phyloP scores from a whole-genome alignment of 208 protist species.

The Borovskyia barvae region DNA sequence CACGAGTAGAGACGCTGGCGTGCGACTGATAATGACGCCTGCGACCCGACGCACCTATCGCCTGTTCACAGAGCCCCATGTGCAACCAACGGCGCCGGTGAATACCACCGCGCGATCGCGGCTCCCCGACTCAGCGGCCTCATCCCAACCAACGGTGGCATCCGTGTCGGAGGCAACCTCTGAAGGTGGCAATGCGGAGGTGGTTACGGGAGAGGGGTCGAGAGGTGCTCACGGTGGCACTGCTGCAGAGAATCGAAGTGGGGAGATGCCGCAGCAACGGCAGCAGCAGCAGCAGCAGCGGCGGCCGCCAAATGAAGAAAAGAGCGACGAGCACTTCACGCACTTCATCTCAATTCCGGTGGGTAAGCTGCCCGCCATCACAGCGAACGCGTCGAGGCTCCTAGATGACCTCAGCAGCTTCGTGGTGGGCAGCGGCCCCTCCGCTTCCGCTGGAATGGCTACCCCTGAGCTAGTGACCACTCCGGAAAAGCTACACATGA shows the following conservation, averaged over 20 bases:
- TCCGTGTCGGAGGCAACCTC: not conserved
- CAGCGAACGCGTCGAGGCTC: slow-evolving; percentile 24
- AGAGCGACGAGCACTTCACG: slow-evolving; percentile 41
- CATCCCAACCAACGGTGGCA: not conserved
- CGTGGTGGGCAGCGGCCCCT: not conserved
- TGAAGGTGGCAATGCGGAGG: slow-evolving; percentile 13
- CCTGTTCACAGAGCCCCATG: slow-evolving; percentile 29
- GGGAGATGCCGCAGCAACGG: not conserved
- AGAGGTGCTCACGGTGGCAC: no score
- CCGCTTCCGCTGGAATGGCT: not conserved
- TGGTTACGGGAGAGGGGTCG: no score
- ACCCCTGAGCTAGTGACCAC: slow-evolving; percentile 48
- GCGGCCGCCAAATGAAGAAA: slow-evolving; percentile 8
- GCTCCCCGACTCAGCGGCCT: slow-evolving; percentile 5
- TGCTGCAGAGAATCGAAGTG: slow-evolving; percentile 11
- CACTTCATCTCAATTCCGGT: slow-evolving; percentile 83
- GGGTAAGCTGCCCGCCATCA: slow-evolving; percentile 41
- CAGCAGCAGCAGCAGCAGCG: slow-evolving; percentile 7
- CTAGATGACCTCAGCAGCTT: slow-evolving; percentile 24
- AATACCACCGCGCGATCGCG: not conserved
- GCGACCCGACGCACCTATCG: slow-evolving; percentile 42
- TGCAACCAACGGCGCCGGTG: slow-evolving; percentile 1
- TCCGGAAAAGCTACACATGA: slow-evolving; percentile 61
- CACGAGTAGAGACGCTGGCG: slow-evolving; percentile 17
- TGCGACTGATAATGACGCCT: slow-evolving; percentile 15